Evolutionary conservation across 495 filamentous ascomycete species (phyloP), one percentile per base, ranked within the genome.

Genomic region (Diplogelasinospora grovesii): DNA sequence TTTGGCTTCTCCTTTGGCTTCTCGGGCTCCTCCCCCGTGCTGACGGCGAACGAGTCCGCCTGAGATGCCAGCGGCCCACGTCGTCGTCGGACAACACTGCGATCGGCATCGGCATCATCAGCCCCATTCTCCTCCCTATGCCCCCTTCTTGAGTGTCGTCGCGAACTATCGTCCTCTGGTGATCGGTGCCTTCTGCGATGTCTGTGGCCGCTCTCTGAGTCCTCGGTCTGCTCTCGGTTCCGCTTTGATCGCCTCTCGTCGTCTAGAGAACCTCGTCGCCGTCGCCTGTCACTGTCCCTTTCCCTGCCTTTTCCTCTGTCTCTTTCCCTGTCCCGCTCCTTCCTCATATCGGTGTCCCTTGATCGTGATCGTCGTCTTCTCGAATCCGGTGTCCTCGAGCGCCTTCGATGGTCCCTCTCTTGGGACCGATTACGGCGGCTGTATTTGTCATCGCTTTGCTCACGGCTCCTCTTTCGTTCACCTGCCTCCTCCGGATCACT

Each of bases 1-100:
- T 95, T 99, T 24, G 90, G 85, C 53, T 87, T 89, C 57, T 95
- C 78, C 48, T 88, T 90, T 34, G 87, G 82, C 41, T 76, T 71
- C 21, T 60, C 55, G 18, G 71, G 63, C 42, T 69, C 70, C 20
- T 67, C 70, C 24, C 70, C 65, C 15, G 68, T 61, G 26, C 68
- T 74, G 19, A 70, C 48, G 20, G 71, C 73, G 50, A 85, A 88
- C n/a, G 81, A 78, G 35, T 80, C 78, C 44, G 65, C 59, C 54
- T 88, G 83, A 0, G 83, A 85, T 14, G 83, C 82, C 7, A 88
- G 64, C 3, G 83, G 82, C 2, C 73, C 77, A 44, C 59, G 59
- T 23, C 59, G 59, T 23, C 59, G 68, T 45, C 60, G 66, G 27
- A 65, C 53, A 3, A 61, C 40, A 24, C 46, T 51, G 21, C 52